phyloP scores from a whole-genome alignment of 495 filamentous ascomycete species.

The Neurospora tetrasperma region DNA sequence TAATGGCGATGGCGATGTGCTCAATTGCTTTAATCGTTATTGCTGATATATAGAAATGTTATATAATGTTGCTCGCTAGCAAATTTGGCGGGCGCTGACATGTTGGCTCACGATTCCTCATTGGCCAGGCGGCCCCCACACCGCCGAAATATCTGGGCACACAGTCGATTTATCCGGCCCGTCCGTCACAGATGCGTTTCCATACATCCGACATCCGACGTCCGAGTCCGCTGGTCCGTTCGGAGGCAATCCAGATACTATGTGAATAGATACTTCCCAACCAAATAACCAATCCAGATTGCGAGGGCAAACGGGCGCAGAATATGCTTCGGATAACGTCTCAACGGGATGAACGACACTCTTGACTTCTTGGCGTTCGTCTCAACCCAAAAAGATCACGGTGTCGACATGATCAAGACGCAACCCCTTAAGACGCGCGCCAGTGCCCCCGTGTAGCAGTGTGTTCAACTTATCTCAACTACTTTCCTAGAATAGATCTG shows the following conservation, averaged over 20 bases:
- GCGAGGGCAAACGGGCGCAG: neutral
- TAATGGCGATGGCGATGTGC: no score
- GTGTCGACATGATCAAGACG: neutral
- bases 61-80: no score
- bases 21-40: no score
- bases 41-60: no score
- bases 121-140: no score
- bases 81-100: no score
- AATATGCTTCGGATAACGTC: neutral
- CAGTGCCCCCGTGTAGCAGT: neutral
- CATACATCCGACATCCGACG: neutral
- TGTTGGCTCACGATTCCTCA: no score
- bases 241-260: neutral
- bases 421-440: neutral
- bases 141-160: no score
- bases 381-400: neutral
- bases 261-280: neutral
- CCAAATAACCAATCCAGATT: neutral
- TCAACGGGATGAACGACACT: neutral
- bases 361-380: neutral
- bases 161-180: no score
- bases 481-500: neutral
- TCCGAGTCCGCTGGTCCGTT: neutral
- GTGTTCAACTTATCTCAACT: neutral
- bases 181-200: neutral